Evolutionary conservation across 2,329 filamentous ascomycete species (phyloP).

Genomic region (Diaporthe caulivora): DNA sequence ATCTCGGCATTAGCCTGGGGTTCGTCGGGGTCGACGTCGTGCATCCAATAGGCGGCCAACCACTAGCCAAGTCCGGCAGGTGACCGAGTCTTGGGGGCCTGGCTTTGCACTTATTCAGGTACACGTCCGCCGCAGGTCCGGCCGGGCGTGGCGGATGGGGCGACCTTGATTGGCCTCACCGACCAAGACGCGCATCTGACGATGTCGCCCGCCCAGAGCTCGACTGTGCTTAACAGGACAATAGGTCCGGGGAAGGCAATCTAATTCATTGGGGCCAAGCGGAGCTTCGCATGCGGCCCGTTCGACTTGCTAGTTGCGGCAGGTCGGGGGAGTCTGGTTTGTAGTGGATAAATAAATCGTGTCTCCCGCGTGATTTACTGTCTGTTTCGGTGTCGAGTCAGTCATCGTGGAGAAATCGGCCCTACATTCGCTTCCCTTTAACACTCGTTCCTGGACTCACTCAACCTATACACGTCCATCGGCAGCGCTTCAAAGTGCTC

Average conservation of each 20-base stretch:
- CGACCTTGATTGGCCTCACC: not conserved
- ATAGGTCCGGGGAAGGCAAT: not conserved
- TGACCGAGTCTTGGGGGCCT: slow-evolving; percentile 23
- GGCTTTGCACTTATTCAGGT: slow-evolving; percentile 2
- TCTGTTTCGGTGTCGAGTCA: slow-evolving; percentile 6
- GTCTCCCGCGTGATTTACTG: slow-evolving; percentile 1
- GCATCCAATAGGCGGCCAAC: slow-evolving; percentile 2
- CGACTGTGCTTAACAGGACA: slow-evolving; percentile 6
- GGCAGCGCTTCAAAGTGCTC: not conserved
- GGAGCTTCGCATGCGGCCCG: slow-evolving; percentile 1
- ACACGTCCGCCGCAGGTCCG: slow-evolving; percentile 22
- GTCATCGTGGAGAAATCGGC: slow-evolving; percentile 2
- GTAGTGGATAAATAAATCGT: slow-evolving; percentile 28
- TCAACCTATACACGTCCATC: not conserved
- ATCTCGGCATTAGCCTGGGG: slow-evolving; percentile 1
- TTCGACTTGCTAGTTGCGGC: not conserved
- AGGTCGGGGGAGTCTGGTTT: not conserved
- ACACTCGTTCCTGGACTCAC: not conserved
- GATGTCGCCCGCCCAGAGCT: slow-evolving; percentile 18
- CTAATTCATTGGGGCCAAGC: slow-evolving; percentile 6
- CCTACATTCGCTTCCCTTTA: not conserved
- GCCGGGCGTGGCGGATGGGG: not conserved
- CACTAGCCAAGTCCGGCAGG: slow-evolving; percentile 17
- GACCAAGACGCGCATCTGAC: not conserved
- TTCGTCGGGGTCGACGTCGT: not conserved